Conservation (phyloP, 1,139 yeast genomes). For the Scheffersomyces titani region DNA sequence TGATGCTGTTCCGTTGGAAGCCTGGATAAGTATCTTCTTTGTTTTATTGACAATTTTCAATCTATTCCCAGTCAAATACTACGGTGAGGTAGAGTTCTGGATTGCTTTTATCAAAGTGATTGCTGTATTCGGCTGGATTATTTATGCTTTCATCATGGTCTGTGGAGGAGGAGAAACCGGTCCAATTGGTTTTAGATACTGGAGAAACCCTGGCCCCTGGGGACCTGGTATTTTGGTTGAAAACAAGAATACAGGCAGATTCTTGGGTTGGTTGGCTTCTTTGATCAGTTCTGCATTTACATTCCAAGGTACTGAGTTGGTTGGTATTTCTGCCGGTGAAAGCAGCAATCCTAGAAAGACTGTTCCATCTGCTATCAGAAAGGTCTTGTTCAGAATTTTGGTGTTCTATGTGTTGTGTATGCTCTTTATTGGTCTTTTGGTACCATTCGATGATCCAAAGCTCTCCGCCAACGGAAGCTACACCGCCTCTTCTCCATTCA, state of each 20-base stretch:
- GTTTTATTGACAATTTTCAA: conserved; percentile 5
- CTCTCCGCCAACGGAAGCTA: conserved; percentile 21
- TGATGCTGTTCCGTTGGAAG: conserved; percentile 62
- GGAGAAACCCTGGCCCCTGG: conserved; percentile 25
- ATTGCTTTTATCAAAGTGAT: conserved; percentile 62
- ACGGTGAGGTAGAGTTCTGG: conserved; percentile 16
- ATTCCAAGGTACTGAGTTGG: conserved; percentile 23
- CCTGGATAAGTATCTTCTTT: conserved; percentile 69
- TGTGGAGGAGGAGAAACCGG: not conserved
- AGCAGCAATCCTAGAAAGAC: conserved; percentile 14
- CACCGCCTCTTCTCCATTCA: conserved; percentile 50
- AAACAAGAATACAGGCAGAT: conserved; percentile 11
- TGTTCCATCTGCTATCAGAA: conserved; percentile 13
- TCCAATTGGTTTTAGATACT: conserved; percentile 19
- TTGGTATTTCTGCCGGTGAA: conserved; percentile 16
- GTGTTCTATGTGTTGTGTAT: conserved; percentile 16
- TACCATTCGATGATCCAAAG: conserved; percentile 17
- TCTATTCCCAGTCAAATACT: conserved; percentile 7
- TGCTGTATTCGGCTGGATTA: conserved; percentile 68
- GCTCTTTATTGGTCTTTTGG: conserved; percentile 13
- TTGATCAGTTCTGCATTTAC: conserved; percentile 21
- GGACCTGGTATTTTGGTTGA: conserved; percentile 15
- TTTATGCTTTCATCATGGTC: conserved; percentile 59
- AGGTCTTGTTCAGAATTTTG: conserved; percentile 14
- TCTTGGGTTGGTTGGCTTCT: conserved; percentile 19